Conservation (phyloP, 345 rosid species). For the Angophora floribunda region DNA sequence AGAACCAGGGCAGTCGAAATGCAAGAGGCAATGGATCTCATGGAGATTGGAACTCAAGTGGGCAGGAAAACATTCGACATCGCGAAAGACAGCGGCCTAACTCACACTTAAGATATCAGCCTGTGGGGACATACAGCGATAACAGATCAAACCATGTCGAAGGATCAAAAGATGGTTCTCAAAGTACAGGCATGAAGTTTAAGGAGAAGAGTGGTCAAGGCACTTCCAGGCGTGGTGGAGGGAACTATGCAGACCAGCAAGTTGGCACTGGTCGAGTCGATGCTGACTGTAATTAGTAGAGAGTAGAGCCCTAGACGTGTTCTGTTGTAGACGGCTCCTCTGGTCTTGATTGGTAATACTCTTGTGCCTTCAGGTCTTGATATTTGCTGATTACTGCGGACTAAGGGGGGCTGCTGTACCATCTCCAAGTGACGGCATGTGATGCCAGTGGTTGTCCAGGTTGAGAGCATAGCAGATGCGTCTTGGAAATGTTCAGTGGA, state of each 20-base stretch:
- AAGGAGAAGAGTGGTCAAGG: slow-evolving; percentile 65
- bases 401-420: neutral
- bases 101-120: slow-evolving; percentile 75
- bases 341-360: neutral
- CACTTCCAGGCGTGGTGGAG: slow-evolving; percentile 52
- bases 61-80: slow-evolving; percentile 36
- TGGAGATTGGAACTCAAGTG: slow-evolving; percentile 63
- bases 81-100: slow-evolving; percentile 59
- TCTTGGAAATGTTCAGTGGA: neutral
- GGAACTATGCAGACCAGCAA: slow-evolving; percentile 31
- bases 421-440: neutral
- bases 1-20: slow-evolving; percentile 42
- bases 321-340: neutral
- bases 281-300: slow-evolving; percentile 24
- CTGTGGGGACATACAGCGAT: slow-evolving; percentile 39
- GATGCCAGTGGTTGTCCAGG: slow-evolving; percentile 22
- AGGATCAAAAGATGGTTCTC: slow-evolving; percentile 40
- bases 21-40: slow-evolving; percentile 49
- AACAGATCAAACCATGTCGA: slow-evolving; percentile 28
- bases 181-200: slow-evolving; percentile 38
- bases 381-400: neutral
- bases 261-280: slow-evolving; percentile 27
- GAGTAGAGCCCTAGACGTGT: neutral
- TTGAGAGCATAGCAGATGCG: slow-evolving; percentile 9
- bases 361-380: neutral